Conservation (phyloP, 1,284 basidiomycete genomes). For the Somion occarium region DNA sequence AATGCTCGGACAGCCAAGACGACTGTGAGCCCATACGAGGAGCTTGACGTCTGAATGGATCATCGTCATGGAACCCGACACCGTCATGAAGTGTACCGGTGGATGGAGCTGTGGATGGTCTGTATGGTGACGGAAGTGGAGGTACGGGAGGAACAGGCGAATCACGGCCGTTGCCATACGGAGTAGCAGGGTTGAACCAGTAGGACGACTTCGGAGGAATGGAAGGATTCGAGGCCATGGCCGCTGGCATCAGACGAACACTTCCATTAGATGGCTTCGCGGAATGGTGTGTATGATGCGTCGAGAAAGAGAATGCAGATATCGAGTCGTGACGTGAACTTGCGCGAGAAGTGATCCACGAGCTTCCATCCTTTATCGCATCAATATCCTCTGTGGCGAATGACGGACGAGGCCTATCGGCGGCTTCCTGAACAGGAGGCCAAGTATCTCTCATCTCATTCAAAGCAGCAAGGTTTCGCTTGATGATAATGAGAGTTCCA, state of each 20-base stretch:
- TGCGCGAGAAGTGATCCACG: slow-evolving; percentile 68
- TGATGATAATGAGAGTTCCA: slow-evolving; percentile 55
- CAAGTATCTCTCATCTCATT: slow-evolving; percentile 48
- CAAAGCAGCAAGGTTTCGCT: slow-evolving; percentile 52
- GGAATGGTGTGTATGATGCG: slow-evolving; percentile 42
- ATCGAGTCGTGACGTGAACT: slow-evolving; percentile 52
- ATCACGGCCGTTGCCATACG: slow-evolving; percentile 27
- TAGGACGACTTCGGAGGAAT: slow-evolving; percentile 53
- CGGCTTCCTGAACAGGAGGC: slow-evolving; percentile 46
- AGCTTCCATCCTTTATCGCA: slow-evolving; percentile 61
- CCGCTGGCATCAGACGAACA: slow-evolving; percentile 32
- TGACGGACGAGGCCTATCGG: slow-evolving; percentile 51
- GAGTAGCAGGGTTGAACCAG: slow-evolving; percentile 50
- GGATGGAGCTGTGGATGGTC: slow-evolving; percentile 37
- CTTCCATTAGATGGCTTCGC: slow-evolving; percentile 28
- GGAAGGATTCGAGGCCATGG: slow-evolving; percentile 39
- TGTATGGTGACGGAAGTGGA: slow-evolving; percentile 54
- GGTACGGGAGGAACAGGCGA: slow-evolving; percentile 54
- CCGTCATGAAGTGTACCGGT: slow-evolving; percentile 11
- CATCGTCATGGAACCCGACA: slow-evolving; percentile 38
- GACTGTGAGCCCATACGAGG: slow-evolving; percentile 54
- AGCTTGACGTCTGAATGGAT: slow-evolving; percentile 55
- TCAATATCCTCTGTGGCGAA: slow-evolving; percentile 67
- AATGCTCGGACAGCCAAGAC: slow-evolving; percentile 66
- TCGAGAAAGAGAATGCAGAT: slow-evolving; percentile 69